A percentile compares a stretch with the other conserved stretches of the same genome.
phyloP scores from a whole-genome alignment of 345 rosid genomes.

The Arabidopsis thaliana region TAIR10.1 NC_003076.8:392501-393000 shows the following conservation, averaged over 20 bases:
- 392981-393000: conserved; percentile 33
- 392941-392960: conserved; percentile 44
- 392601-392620: too few species aligned
- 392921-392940: conserved; percentile 19
- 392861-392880: conserved; percentile 9
- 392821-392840: neutral
- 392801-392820: neutral
- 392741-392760: neutral
- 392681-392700: neutral
- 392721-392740: neutral
- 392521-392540: neutral
- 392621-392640: neutral
- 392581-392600: neutral
- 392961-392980: conserved; percentile 47
- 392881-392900: conserved; percentile 32
- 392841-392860: neutral
- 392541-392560: neutral
- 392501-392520: too few species aligned
- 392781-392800: neutral
- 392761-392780: too few species aligned
- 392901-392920: neutral
- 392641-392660: neutral
- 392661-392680: neutral
- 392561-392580: neutral
- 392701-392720: neutral